Base-by-base conservation (phyloP, 1,284 basidiomycete genomes). In the Xerocomus nothofagi region DNA sequence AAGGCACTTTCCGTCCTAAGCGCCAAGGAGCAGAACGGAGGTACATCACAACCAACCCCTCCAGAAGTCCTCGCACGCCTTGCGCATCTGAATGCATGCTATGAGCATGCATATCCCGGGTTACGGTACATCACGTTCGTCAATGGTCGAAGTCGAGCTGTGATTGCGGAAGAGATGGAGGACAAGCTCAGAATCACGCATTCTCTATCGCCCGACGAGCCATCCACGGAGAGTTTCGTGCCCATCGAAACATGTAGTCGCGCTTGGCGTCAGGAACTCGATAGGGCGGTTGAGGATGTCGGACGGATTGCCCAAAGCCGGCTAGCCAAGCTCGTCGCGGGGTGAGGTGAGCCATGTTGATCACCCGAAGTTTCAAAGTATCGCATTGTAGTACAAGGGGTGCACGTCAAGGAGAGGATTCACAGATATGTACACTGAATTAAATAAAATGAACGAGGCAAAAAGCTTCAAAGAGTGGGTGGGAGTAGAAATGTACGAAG, bases 81-180 rank as follows among this genome's bases (percentile, higher is more conserved):
- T 12, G 75, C 63, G 31, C 76, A 84, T 57, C 78, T 96, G 43
- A 96, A 96, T 59, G 74, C 72, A 7, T 80, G 82, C 51, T 96
- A 95, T 63, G 89, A 92, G 65, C 71, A 65, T 23, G 72, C 72
- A 44, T 96, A 85, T 61, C 84, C 88, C 0, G 83, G 84, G 2
- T 68, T 96, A 52, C 76, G 87, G 23, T 96, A 91, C 63, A 89
- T 95, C 70, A 95, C 92, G 3, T 96, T 94, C 63, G 93, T 96
- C 39, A 91, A 93, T 63, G 91, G 91, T 29, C 78, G 93, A 49
- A 78, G 81, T 47, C 76, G 93, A 39, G 77, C 78, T 24, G 77
- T 69, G 39, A 85, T 96, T 57, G 83, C 84, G 39, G 76, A 82
- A 55, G 91, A 93, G 70, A 83, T 96, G 77, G 90, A 94, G 67